Evolutionary conservation across 176 grass and related monocot species (phyloP), one percentile per base, ranked within the genome.

Genomic region (Eragrostis curvula): DNA sequence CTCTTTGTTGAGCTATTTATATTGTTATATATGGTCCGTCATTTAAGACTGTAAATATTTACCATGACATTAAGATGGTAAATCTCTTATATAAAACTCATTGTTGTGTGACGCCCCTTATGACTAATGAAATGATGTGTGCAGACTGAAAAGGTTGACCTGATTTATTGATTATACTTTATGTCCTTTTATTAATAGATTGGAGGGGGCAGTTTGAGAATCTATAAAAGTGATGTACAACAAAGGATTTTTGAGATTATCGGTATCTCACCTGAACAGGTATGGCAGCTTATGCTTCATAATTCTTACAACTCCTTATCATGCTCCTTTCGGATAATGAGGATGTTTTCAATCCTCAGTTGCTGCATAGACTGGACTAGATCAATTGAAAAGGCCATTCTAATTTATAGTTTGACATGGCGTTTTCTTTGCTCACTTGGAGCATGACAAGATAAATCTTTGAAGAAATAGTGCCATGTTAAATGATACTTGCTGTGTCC

Each of bases 141-240:
- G 43, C 42, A 71, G 53, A 75, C 5, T 70, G 43, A 1, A 70
- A 59, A 43, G 24, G 28, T 25, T 78, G 11, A 46, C 57, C 7
- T 48, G 41, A 61, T 41, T 40, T 3, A 43, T 65, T 28, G 65
- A 36, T 36, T 2, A 36, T 36, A 36, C 6, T 76, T 29, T 75
- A 7, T 76, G 46, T 50, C 71, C n/a, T 66, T 16, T 28, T 76
- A 29, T 51, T 72, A 20, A 51, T 74, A 98, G 92, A 95, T 98
- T 67, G 96, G 96, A 66, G 90, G 96, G 42, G 96, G 96, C 57
- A 98, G 92, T 80, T 87, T 98, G 79, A 95, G 92, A 88, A 98
- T 98, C 59, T 95, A 93, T 63, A 98, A 95, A 70, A 91, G 86
- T 71, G 92, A 93, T 88, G 75, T 95, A 83, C 96, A 98, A 41